Conservation (phyloP, 768 basidiomycete species). For the Pisolithus orientalis region DNA sequence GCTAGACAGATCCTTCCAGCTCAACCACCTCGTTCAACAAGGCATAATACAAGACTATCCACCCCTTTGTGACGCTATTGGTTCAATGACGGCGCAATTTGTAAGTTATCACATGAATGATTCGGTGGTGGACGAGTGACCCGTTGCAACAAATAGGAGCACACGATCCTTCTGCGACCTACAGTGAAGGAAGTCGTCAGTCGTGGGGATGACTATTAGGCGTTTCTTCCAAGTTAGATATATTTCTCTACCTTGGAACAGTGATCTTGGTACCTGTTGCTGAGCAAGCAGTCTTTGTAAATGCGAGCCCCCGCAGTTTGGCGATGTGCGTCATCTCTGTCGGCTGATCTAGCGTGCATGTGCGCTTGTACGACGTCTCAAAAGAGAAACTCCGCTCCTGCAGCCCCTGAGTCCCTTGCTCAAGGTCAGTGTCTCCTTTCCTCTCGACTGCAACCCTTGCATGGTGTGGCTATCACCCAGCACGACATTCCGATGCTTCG, state of each 20-base stretch:
- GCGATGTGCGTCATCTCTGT: too few relatives aligned
- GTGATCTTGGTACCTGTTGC: neutral
- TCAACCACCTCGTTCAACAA: constrained; percentile 85
- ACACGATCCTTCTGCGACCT: constrained; percentile 79
- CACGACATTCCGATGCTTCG: constrained; percentile 15
- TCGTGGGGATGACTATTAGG: constrained; percentile 74
- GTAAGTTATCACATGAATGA: constrained; percentile 33
- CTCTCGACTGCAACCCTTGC: too few relatives aligned
- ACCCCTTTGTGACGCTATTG: constrained; percentile 79
- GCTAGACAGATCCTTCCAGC: constrained; percentile 33
- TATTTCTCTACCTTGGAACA: neutral
- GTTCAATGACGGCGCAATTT: constrained; percentile 92
- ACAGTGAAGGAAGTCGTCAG: constrained; percentile 83
- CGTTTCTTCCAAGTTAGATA: neutral
- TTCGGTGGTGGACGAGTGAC: constrained; percentile 3
- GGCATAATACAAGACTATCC: constrained; percentile 91
- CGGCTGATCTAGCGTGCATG: too few relatives aligned
- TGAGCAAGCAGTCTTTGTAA: neutral
- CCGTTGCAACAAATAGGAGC: constrained; percentile 46
- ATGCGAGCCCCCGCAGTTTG: too few relatives aligned
- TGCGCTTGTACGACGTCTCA: too few relatives aligned
- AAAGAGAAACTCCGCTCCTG: neutral
- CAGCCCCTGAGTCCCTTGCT: neutral
- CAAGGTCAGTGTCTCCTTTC: neutral
- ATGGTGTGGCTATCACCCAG: neutral